A percentile compares a stretch with the other conserved stretches of the same genome.
These are phyloP conservation scores for Aspergillus sclerotioniger DNA, from an alignment of 495 filamentous ascomycete genomes.

Conservation along the genomic window DNA sequence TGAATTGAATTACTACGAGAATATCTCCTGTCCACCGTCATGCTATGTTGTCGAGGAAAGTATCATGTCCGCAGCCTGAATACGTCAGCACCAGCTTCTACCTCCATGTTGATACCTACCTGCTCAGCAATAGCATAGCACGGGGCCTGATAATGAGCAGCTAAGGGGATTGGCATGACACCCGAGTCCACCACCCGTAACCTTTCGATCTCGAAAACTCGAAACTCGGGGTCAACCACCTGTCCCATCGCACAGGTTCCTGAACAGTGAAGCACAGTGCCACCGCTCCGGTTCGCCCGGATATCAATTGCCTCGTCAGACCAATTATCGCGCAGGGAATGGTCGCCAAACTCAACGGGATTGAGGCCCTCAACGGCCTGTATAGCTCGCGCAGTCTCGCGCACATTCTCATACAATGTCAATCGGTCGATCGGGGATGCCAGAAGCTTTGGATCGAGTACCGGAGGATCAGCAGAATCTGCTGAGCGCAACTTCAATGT, in stretches of 20 bases:
- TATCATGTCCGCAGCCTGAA: slow-evolving; percentile 2
- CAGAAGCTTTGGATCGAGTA: neutral
- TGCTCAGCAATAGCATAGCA: slow-evolving; percentile 31
- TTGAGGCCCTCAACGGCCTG: neutral
- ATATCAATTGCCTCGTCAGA: neutral
- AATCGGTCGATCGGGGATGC: neutral
- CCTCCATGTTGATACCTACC: neutral
- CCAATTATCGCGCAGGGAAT: neutral
- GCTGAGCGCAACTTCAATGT: neutral
- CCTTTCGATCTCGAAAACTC: slow-evolving; percentile 28
- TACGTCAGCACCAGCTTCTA: neutral
- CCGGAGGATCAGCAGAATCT: neutral
- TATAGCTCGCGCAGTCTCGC: neutral
- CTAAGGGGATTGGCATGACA: slow-evolving; percentile 30
- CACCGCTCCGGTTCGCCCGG: neutral
- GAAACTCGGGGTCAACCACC: slow-evolving; percentile 31
- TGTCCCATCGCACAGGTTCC: slow-evolving; percentile 30
- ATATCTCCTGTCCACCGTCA: too few species aligned
- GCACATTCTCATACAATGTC: neutral
- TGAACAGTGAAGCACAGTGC: neutral
- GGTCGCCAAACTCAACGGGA: neutral
- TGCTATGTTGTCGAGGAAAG: neutral
- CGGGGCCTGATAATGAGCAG: slow-evolving; percentile 28
- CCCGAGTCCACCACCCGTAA: slow-evolving; percentile 33
- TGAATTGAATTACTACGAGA: neutral